phyloP scores from a whole-genome alignment of 176 grass and related monocot genomes.

The Poa annua region DNA sequence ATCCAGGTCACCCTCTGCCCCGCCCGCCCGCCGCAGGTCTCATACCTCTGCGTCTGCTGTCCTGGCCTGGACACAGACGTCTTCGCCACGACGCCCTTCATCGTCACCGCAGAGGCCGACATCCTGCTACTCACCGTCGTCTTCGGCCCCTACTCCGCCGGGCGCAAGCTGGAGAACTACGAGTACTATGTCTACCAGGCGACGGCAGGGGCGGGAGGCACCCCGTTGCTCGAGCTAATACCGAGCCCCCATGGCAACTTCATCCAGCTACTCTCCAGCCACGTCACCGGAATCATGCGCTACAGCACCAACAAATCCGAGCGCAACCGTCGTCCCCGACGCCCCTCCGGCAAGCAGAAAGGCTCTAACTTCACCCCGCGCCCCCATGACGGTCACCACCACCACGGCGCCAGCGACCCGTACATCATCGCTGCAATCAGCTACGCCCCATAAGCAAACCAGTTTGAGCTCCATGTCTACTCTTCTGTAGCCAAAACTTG shows the following conservation, averaged over 20 bases:
- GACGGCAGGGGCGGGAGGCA: not conserved
- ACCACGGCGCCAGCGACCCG: not conserved
- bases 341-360: not conserved
- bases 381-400: not conserved
- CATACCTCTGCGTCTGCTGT: not conserved
- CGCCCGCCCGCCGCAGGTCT: not conserved
- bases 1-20: not conserved
- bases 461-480: not conserved
- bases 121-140: not conserved
- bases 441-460: not conserved
- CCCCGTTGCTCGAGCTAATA: not conserved
- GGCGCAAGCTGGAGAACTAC: not conserved
- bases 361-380: not conserved
- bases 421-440: not conserved
- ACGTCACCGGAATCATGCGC: not conserved
- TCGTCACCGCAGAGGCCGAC: not conserved
- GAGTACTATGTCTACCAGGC: conserved; percentile 1
- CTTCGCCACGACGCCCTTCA: not conserved
- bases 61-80: not conserved
- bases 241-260: not conserved
- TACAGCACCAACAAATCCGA: not conserved
- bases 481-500: not conserved
- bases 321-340: not conserved
- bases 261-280: not conserved
- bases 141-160: not conserved